phyloP scores from a whole-genome alignment of 1,284 basidiomycete species.

The Laetiporus sulphureus region DNA sequence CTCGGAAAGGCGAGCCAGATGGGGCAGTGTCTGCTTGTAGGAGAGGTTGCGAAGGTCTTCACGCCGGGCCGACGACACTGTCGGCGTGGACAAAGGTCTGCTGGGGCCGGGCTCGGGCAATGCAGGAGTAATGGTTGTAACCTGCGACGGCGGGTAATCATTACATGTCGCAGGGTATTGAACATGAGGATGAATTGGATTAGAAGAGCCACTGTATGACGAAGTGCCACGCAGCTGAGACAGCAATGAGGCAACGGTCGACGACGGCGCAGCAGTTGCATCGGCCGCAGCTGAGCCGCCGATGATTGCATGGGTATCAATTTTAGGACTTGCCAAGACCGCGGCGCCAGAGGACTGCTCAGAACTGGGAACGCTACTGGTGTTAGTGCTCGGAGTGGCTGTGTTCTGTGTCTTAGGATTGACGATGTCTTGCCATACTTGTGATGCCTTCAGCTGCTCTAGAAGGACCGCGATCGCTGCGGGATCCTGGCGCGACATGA shows the following conservation, averaged over 20 bases:
- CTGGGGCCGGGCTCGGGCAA: constrained; percentile 1
- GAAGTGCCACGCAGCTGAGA: constrained; percentile 46
- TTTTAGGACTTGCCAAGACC: too few relatives aligned
- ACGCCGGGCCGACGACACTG: constrained; percentile 8
- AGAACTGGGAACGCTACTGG: too few relatives aligned
- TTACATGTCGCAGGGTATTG: background rate
- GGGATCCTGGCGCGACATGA: constrained; percentile 42
- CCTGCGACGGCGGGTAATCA: background rate
- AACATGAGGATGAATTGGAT: constrained; percentile 8
- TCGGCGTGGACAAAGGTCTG: background rate
- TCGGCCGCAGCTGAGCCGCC: background rate
- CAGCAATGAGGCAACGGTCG: constrained; percentile 57
- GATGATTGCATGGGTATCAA: too few relatives aligned
- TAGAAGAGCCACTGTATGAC: constrained; percentile 1
- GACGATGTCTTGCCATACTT: constrained; percentile 55
- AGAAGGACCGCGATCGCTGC: constrained; percentile 58
- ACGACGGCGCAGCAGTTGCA: background rate
- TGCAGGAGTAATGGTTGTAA: background rate
- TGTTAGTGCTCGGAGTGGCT: background rate
- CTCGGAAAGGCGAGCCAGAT: constrained; percentile 45
- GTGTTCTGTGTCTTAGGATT: constrained; percentile 1
- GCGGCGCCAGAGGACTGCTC: too few relatives aligned
- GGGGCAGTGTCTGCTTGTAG: constrained; percentile 61
- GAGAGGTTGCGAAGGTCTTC: constrained; percentile 41
- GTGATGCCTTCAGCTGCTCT: constrained; percentile 54